Evolutionary conservation across 305 asterid genomes (phyloP), one percentile per base, ranked within the genome.

Genomic region (Rubia occidens): DNA sequence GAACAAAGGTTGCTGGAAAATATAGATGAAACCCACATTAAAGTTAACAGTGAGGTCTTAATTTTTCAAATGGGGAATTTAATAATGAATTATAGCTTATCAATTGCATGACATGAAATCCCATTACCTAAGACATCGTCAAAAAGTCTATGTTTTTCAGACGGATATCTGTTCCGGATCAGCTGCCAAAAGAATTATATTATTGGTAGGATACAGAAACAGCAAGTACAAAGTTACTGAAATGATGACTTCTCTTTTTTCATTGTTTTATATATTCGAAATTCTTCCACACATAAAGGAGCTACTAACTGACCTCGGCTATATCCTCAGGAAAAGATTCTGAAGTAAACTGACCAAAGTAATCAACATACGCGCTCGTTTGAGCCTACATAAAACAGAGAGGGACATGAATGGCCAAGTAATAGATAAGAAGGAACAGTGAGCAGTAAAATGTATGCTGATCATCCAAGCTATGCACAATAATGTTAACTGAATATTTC

Each of bases 241-340:
- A 43, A 44, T 26, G 37, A 17, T 43, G 2, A n/a, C 37, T 40
- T 40, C 40, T 42, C 13, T 20, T 51, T 45, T 45, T 61, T 15
- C 49, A 47, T 20, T n/a, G 47, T 18, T 54, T 8, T 40, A 13
- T 42, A n/a, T 2, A 29, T 1, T 67, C 29, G 26, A 56, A 62
- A n/a, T 49, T 29, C 35, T 51, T 42, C 71, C 39, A 74, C 40
- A 54, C 45, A 35, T 43, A 69, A 71, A 56, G 49, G 60, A 61
- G 60, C 20, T 45, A 74, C 58, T 59, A 67, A 72, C 73, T 43
- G 86, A 91, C 99, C 99, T 94, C 96, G 5, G 96, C 89, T 78
- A 94, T 85, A 76, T 94, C 99, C 78, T 94, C 99, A 51, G 99
- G 88, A 88, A 94, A 94, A 59, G 87, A 95, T 79, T 91, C 97